A percentile compares a stretch with the other conserved stretches of the same genome.
Evolutionary conservation across 2,329 filamentous ascomycete species (phyloP).

Genomic region (Magnaporthales sp.): DNA sequence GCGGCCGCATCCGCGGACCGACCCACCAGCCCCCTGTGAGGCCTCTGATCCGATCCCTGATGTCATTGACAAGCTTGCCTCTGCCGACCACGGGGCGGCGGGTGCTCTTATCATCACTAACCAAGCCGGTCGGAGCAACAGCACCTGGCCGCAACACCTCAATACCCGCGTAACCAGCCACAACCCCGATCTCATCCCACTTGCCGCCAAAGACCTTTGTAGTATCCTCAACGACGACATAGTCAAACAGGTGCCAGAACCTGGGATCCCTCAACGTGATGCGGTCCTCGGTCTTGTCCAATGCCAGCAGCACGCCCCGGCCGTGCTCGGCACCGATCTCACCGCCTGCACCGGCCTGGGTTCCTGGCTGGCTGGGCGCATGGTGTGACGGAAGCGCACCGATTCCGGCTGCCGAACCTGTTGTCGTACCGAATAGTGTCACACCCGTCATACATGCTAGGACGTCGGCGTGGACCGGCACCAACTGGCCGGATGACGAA

Average conservation of each 20-base stretch:
- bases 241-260: conserved; percentile 60
- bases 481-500: conserved; percentile 5
- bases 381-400: conserved; percentile 8
- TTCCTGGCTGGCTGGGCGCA: background rate
- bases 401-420: conserved; percentile 7
- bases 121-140: conserved; percentile 5
- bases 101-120: conserved; percentile 7
- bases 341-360: background rate
- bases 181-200: conserved; percentile 49
- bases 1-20: conserved; percentile 51
- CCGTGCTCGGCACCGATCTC: conserved; percentile 15
- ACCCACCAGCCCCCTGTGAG: conserved; percentile 55
- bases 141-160: conserved; percentile 45
- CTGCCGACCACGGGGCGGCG: conserved; percentile 32
- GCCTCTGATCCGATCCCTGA: conserved; percentile 32
- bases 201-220: conserved; percentile 33
- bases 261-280: conserved; percentile 30
- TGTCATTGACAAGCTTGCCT: conserved; percentile 27
- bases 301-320: conserved; percentile 18
- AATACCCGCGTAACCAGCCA: conserved; percentile 50
- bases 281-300: conserved; percentile 56
- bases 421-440: conserved; percentile 51
- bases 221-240: conserved; percentile 48
- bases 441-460: conserved; percentile 64
- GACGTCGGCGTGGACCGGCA: conserved; percentile 54